These are phyloP conservation scores for Oryza glumipatula DNA, from an alignment of 176 grass and related monocot species.

Conservation along the genomic window DNA sequence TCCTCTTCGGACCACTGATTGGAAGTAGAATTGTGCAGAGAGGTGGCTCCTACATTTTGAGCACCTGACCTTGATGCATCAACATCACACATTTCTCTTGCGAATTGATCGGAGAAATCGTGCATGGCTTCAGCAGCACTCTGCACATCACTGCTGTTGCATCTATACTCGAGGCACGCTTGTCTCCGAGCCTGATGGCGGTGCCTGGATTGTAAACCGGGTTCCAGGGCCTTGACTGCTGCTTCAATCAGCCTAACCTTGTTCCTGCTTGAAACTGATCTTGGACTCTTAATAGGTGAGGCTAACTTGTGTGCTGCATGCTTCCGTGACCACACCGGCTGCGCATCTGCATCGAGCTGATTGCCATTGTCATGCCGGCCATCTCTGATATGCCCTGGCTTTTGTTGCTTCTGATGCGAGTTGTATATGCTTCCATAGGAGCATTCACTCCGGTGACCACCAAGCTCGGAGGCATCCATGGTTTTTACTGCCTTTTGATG, in stretches of 20 bases:
- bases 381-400: slow-evolving; percentile 25
- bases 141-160: background rate
- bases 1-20: slow-evolving; percentile 41
- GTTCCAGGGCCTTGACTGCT: slow-evolving; percentile 67
- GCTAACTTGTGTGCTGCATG: slow-evolving; percentile 43
- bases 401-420: slow-evolving; percentile 50
- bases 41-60: background rate
- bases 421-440: slow-evolving; percentile 36
- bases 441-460: slow-evolving; percentile 20
- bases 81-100: slow-evolving; percentile 9
- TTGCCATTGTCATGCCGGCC: slow-evolving; percentile 5
- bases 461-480: slow-evolving; percentile 26
- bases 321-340: slow-evolving; percentile 34
- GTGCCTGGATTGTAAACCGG: slow-evolving; percentile 57
- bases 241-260: slow-evolving; percentile 70
- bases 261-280: slow-evolving; percentile 60
- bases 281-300: slow-evolving; percentile 60
- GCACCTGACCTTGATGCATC: background rate
- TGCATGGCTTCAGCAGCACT: background rate
- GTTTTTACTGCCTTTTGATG: slow-evolving; percentile 31
- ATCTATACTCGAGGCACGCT: slow-evolving; percentile 38
- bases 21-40: slow-evolving; percentile 31
- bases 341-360: slow-evolving; percentile 28
- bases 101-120: slow-evolving; percentile 32
- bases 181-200: slow-evolving; percentile 15